Evolutionary conservation across 2,329 filamentous ascomycete genomes (phyloP).

Genomic region (Bipolaris gigantea): DNA sequence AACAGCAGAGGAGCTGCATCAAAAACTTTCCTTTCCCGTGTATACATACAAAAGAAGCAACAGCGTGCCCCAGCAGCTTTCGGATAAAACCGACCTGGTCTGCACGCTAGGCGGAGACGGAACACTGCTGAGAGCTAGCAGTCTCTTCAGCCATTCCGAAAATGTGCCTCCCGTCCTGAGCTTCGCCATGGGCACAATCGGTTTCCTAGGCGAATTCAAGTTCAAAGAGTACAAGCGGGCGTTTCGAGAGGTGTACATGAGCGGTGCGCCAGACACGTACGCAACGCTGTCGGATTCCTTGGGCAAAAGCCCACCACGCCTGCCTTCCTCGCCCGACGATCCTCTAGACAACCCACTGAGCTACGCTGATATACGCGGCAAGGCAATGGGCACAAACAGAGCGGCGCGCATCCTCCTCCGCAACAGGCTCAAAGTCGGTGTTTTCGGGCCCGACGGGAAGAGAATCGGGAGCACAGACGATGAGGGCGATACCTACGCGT

Average conservation of each 20-base stretch:
- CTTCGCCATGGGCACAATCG: slow-evolving; percentile 95
- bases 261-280: slow-evolving; percentile 59
- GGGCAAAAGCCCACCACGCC: slow-evolving; percentile 70
- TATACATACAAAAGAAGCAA: slow-evolving; percentile 43
- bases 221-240: slow-evolving; percentile 91
- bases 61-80: slow-evolving; percentile 52
- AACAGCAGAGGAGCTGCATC: slow-evolving; percentile 72
- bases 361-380: slow-evolving; percentile 77
- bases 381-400: slow-evolving; percentile 75
- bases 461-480: slow-evolving; percentile 33
- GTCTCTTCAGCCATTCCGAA: slow-evolving; percentile 78
- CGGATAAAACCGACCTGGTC: slow-evolving; percentile 82
- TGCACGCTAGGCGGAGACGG: slow-evolving; percentile 92
- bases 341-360: slow-evolving; percentile 33
- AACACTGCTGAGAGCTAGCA: slow-evolving; percentile 83
- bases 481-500: slow-evolving; percentile 63
- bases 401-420: slow-evolving; percentile 81
- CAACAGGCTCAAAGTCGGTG: slow-evolving; percentile 81
- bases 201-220: slow-evolving; percentile 95
- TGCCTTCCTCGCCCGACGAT: slow-evolving; percentile 66
- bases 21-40: slow-evolving; percentile 68
- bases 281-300: slow-evolving; percentile 64
- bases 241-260: slow-evolving; percentile 91
- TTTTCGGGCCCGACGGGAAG: slow-evolving; percentile 72
- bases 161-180: slow-evolving; percentile 88